Evolutionary conservation across 805 yeast genomes (phyloP).

Genomic region (Candida morakotiae): DNA sequence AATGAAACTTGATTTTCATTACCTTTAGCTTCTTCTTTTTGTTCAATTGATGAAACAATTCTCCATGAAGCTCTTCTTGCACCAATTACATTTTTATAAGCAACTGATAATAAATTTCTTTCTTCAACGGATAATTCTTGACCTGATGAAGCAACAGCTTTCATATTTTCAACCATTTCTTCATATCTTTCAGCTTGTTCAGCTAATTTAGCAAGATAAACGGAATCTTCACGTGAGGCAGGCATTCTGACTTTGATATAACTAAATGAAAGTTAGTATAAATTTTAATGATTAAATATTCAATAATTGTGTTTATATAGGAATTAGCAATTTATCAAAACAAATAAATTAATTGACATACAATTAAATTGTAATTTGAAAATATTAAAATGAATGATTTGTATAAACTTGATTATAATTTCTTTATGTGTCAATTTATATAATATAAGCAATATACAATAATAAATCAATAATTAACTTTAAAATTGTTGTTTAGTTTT

Average conservation of each 20-base stretch:
- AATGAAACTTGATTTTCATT: conserved; percentile 84
- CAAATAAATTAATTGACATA: too few species aligned
- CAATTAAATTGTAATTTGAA: too few species aligned
- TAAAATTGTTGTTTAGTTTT: background rate
- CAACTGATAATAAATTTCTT: conserved; percentile 94
- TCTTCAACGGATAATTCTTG: conserved; percentile 96
- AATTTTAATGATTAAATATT: too few species aligned
- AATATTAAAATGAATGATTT: too few species aligned
- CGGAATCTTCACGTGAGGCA: conserved; percentile 94
- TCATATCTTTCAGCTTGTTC: conserved; percentile 99
- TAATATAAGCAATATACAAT: too few species aligned
- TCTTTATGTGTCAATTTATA: too few species aligned
- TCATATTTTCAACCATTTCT: conserved; percentile 99
- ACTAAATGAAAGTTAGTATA: conserved; percentile 1
- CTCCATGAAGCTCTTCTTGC: conserved; percentile 99
- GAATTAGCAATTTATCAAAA: too few species aligned
- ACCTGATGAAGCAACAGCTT: conserved; percentile 93
- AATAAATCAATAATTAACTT: too few species aligned
- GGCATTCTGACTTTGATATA: conserved; percentile 47
- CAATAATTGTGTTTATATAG: too few species aligned
- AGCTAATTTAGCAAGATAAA: conserved; percentile 95
- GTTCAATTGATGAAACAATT: conserved; percentile 96
- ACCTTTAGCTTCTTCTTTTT: conserved; percentile 96
- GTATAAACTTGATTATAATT: too few species aligned
- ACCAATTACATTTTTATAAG: conserved; percentile 97